Conservation (phyloP, 2,329 filamentous ascomycete species). For the Huntiella decipiens region DNA sequence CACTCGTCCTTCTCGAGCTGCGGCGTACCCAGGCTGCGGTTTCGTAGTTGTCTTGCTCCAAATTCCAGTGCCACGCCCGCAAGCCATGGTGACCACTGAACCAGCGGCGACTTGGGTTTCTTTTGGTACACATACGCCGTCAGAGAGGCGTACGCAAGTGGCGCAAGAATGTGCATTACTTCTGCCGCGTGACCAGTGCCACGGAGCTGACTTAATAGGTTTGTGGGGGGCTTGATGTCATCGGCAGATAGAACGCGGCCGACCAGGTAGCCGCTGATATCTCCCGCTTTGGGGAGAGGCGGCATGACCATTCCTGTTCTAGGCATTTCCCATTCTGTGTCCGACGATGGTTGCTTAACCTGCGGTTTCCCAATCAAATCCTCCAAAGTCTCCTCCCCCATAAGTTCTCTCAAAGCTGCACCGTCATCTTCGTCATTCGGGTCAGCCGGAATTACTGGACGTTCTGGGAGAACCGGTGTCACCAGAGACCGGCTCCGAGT, state of each 20-base stretch:
- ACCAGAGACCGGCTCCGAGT: slow-evolving; percentile 71
- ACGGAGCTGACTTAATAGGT: slow-evolving; percentile 65
- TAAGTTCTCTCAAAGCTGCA: slow-evolving; percentile 25
- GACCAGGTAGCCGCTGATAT: slow-evolving; percentile 74
- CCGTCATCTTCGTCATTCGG: slow-evolving; percentile 22
- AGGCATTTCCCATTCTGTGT: slow-evolving; percentile 73
- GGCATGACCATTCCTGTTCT: slow-evolving; percentile 75
- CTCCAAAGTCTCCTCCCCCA: slow-evolving; percentile 21
- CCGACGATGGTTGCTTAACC: slow-evolving; percentile 32
- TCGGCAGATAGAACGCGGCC: slow-evolving; percentile 85
- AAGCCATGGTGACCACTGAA: slow-evolving; percentile 82
- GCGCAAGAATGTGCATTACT: slow-evolving; percentile 76
- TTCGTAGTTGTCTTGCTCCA: slow-evolving; percentile 62
- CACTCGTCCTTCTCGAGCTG: slow-evolving; percentile 80
- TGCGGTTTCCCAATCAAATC: slow-evolving; percentile 36
- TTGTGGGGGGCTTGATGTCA: slow-evolving; percentile 82
- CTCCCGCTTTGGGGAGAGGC: slow-evolving; percentile 57
- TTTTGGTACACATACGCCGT: slow-evolving; percentile 21
- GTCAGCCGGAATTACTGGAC: slow-evolving; percentile 49
- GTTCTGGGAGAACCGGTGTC: slow-evolving; percentile 66
- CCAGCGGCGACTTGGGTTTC: slow-evolving; percentile 24
- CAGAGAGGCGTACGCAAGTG: slow-evolving; percentile 71
- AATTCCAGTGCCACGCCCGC: slow-evolving; percentile 72
- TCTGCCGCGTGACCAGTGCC: slow-evolving; percentile 62
- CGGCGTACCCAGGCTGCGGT: slow-evolving; percentile 62